A percentile compares a stretch with the other conserved stretches of the same genome.
Evolutionary conservation across 495 filamentous ascomycete genomes (phyloP).

Genomic region (Trichocladium antarcticum): DNA sequence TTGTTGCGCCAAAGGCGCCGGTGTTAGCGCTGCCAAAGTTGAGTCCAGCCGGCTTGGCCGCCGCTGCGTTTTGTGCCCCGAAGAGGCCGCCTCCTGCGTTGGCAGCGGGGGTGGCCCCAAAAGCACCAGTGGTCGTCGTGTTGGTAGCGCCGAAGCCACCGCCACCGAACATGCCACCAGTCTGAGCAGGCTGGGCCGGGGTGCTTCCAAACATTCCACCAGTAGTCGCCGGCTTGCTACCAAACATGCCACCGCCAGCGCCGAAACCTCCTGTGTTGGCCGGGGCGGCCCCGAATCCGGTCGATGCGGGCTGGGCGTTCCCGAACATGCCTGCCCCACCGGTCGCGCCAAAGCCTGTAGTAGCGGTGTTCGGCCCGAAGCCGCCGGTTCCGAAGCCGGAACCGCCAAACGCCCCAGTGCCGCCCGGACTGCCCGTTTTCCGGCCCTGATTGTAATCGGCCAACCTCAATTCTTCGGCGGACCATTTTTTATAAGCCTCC

Average conservation of each 20-base stretch:
- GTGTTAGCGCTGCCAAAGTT: conserved; percentile 25
- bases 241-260: conserved; percentile 41
- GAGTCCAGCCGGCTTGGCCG: conserved; percentile 28
- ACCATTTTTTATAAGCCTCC: conserved; percentile 77
- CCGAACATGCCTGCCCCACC: conserved; percentile 41
- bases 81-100: conserved; percentile 34
- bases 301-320: conserved; percentile 22
- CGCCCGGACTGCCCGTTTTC: conserved; percentile 65
- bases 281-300: conserved; percentile 37
- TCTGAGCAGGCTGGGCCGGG: conserved; percentile 12
- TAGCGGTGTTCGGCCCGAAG: conserved; percentile 36
- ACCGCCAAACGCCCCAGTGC: conserved; percentile 71
- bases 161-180: conserved; percentile 16
- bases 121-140: conserved; percentile 18
- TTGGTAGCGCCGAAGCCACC: conserved; percentile 28
- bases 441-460: conserved; percentile 85
- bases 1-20: conserved; percentile 22
- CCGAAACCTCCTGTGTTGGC: conserved; percentile 35
- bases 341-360: conserved; percentile 40
- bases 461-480: conserved; percentile 78
- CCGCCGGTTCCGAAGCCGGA: conserved; percentile 45
- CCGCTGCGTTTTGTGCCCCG: conserved; percentile 20
- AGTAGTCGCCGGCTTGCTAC: conserved; percentile 26
- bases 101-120: conserved; percentile 27
- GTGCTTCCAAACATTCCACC: conserved; percentile 28